phyloP scores from a whole-genome alignment of 2,329 filamentous ascomycete species.

The Colletotrichum navitas region DNA sequence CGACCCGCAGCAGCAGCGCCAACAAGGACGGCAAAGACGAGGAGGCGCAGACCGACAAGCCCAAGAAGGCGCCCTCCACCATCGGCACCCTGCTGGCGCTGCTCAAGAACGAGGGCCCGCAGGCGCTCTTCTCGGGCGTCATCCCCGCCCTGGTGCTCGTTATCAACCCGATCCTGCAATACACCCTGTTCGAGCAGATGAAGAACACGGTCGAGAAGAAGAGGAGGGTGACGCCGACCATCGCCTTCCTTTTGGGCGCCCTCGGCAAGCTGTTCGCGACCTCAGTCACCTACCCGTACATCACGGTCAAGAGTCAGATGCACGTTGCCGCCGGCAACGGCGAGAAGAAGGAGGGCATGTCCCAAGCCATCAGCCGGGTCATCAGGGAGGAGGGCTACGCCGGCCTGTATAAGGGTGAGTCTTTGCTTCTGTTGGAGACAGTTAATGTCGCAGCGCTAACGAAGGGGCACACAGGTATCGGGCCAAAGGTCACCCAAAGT shows the following conservation, averaged over 20 bases:
- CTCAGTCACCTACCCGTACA: slow-evolving; percentile 95
- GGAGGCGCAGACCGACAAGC: slow-evolving; percentile 56
- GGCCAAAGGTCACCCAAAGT: slow-evolving; percentile 95
- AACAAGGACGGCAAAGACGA: slow-evolving; percentile 51
- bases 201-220: slow-evolving; percentile 87
- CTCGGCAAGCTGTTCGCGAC: slow-evolving; percentile 96
- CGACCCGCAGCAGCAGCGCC: slow-evolving; percentile 77
- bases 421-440: background rate
- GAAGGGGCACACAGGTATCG: slow-evolving; percentile 74
- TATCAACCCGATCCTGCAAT: slow-evolving; percentile 98
- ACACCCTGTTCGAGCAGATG: slow-evolving; percentile 98
- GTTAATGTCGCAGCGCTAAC: slow-evolving; percentile 38
- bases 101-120: slow-evolving; percentile 84
- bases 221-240: slow-evolving; percentile 81
- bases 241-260: slow-evolving; percentile 92
- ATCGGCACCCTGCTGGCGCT: slow-evolving; percentile 85
- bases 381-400: slow-evolving; percentile 90
- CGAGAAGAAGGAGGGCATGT: slow-evolving; percentile 84
- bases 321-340: slow-evolving; percentile 88
- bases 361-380: slow-evolving; percentile 81
- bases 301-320: slow-evolving; percentile 98
- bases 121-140: slow-evolving; percentile 90
- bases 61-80: slow-evolving; percentile 74
- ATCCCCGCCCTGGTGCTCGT: slow-evolving; percentile 93
- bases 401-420: slow-evolving; percentile 85